Evolutionary conservation across 2,329 filamentous ascomycete species (phyloP), one percentile per base, ranked within the genome.

Genomic region (Knufia petricola): DNA sequence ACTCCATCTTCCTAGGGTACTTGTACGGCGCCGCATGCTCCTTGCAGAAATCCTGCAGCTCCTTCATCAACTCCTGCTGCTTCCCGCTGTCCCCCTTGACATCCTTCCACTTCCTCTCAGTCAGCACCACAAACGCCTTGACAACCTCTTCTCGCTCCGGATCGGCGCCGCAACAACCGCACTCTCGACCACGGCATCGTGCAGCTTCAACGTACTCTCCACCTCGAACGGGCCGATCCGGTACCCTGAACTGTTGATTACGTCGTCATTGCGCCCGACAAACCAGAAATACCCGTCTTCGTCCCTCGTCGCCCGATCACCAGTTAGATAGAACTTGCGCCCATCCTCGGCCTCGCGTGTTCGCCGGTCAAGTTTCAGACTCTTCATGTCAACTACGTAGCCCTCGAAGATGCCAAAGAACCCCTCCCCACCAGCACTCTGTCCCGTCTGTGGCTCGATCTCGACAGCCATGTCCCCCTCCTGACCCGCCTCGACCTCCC

Each of bases 181-280:
- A 19, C 63, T 66, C 49, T 69, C 66, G 19, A 66, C 60, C 7
- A 69, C 64, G 2, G 59, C 60, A 2, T 64, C 60, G 51, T 69
- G 66, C 17, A 64, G 57, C 54, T 69, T 67, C 9, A 69, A 58
- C 3, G 64, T 65, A 2, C 65, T 68, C 53, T 69, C 66, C 26
- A 69, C 63, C 59, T 69, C 66, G 52, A 69, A 69, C 0, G 66
- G 66, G 6, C 66, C 64, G 15, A 58, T 58, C 21, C 66, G 59
- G 52, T 69, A 69, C 3, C 66, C 66, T 30, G 63, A 58, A 7
- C 62, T 64, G 47, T 69, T 69, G 47, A 69, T 69, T 19, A 68
- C 66, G 50, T 64, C 63, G 50, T 65, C 63, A n/a, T 58, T 51
- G 13, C 63, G 48, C 4, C 63, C 63, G 4, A 65, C 63, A 48